These are phyloP conservation scores for Cystoderma amianthinum DNA, from an alignment of 768 basidiomycete genomes.

Conservation along the genomic window DNA sequence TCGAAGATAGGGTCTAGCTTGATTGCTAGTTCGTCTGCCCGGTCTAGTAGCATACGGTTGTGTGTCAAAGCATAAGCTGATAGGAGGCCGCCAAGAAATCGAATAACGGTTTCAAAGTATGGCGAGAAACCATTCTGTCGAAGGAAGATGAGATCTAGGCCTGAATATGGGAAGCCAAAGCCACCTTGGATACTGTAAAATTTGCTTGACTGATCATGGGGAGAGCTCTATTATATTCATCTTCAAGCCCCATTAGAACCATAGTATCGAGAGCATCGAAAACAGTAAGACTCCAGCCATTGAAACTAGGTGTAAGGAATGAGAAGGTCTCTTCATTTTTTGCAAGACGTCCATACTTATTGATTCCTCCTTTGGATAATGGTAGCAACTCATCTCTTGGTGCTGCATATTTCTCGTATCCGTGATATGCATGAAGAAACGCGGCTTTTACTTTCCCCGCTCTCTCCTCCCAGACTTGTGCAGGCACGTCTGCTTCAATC, in stretches of 20 bases:
- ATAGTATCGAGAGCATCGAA: conserved; percentile 86
- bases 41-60: conserved; percentile 52
- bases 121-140: conserved; percentile 29
- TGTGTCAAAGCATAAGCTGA: conserved; percentile 75
- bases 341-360: conserved; percentile 28
- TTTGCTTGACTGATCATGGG: conserved; percentile 40
- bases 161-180: not conserved
- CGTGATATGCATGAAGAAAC: conserved; percentile 62
- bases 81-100: conserved; percentile 84
- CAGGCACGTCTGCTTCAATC: conserved; percentile 12
- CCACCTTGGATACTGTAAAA: conserved; percentile 40
- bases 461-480: conserved; percentile 40
- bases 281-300: conserved; percentile 73
- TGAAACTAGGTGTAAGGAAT: conserved; percentile 41
- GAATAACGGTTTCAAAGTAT: conserved; percentile 84
- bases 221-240: conserved; percentile 64
- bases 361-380: conserved; percentile 31
- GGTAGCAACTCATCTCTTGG: conserved; percentile 62
- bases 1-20: conserved; percentile 68
- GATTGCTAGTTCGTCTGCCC: conserved; percentile 76
- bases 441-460: conserved; percentile 54
- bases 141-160: conserved; percentile 2
- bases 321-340: not conserved
- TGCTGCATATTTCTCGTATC: conserved; percentile 54
- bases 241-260: conserved; percentile 68